A percentile compares a stretch with the other conserved stretches of the same genome.
phyloP scores from a whole-genome alignment of 106 monocot genomes.

The Allium fistulosum region DNA sequence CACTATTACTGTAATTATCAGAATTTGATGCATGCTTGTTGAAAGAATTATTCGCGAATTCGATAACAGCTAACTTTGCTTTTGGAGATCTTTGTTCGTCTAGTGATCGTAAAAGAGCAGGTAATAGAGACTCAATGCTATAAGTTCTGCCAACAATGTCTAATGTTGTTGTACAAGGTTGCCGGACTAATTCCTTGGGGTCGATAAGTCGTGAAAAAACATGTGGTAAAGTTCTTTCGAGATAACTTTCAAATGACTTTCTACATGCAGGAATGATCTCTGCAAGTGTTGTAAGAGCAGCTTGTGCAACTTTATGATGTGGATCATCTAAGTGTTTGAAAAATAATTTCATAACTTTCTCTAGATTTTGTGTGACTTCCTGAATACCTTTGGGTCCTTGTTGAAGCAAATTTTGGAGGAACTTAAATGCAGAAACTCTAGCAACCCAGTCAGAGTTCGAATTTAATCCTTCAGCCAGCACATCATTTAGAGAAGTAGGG shows the following conservation, averaged over 20 bases:
- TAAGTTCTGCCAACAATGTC: constrained; percentile 82
- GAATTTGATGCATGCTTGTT: constrained; percentile 71
- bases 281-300: constrained; percentile 88
- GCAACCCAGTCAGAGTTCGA: constrained; percentile 93
- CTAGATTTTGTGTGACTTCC: constrained; percentile 90
- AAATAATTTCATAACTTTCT: constrained; percentile 99
- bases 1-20: constrained; percentile 65
- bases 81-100: constrained; percentile 99
- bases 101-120: constrained; percentile 83
- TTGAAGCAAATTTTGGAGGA: constrained; percentile 68
- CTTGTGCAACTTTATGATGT: constrained; percentile 99
- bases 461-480: constrained; percentile 77
- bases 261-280: constrained; percentile 96
- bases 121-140: constrained; percentile 75
- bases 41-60: constrained; percentile 95
- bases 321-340: constrained; percentile 98
- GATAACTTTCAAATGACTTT: constrained; percentile 91
- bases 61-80: constrained; percentile 94
- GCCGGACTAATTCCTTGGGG: constrained; percentile 91
- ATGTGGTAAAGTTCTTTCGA: constrained; percentile 87
- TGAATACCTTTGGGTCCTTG: constrained; percentile 86
- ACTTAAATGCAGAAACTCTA: constrained; percentile 92
- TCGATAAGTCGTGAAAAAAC: constrained; percentile 98
- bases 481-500: constrained; percentile 82
- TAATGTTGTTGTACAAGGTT: constrained; percentile 63